Evolutionary conservation across 352 stramenopile genomes (phyloP), one percentile per base, ranked within the genome.

Genomic region (Phytophthora citricola): DNA sequence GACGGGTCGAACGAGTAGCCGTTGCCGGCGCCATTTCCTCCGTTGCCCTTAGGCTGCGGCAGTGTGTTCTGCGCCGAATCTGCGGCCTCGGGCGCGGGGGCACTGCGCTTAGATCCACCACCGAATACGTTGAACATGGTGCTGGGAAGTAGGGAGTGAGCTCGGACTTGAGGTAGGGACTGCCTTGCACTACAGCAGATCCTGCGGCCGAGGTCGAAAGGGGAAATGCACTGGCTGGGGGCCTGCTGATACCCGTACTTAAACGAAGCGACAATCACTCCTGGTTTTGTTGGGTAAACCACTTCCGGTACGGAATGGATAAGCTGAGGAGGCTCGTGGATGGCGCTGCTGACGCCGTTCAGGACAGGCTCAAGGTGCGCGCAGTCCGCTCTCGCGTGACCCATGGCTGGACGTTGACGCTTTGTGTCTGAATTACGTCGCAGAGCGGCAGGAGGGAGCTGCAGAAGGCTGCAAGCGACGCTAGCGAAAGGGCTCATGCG

Each of bases 1-100:
- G 97, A 97, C 51, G 96, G 96, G 78, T 99, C 97, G 73, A 99
- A 99, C 63, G 86, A 94, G 73, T 94, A 95, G 61, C 79, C 80
- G 34, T 79, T 81, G n/a, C 52, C 58, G 1, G 63, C 79, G 17
- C 56, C 61, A 14, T 45, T 43, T 5, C 46, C 50, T 3, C 56
- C 48, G 41, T 62, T 52, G 17, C 41, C 55, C 63, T 81, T 80
- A 38, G 59, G 60, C 66, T 82, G 66, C 15, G 64, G 58, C 20
- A 85, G 68, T 58, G 82, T 81, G 31, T 67, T 69, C 53, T 78
- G 56, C 24, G 50, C 39, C 34, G 67, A 62, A 20, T 73, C 54
- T 32, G 56, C 7, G 41, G 63, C 48, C 51, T 81, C 63, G 1
- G 73, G 50, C 10, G 66, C 63, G n/a, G 73, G 55, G 9, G 60